Evolutionary conservation across 2,329 filamentous ascomycete genomes (phyloP), one percentile per base, ranked within the genome.

Genomic region (Aspergillus eucalypticola): DNA sequence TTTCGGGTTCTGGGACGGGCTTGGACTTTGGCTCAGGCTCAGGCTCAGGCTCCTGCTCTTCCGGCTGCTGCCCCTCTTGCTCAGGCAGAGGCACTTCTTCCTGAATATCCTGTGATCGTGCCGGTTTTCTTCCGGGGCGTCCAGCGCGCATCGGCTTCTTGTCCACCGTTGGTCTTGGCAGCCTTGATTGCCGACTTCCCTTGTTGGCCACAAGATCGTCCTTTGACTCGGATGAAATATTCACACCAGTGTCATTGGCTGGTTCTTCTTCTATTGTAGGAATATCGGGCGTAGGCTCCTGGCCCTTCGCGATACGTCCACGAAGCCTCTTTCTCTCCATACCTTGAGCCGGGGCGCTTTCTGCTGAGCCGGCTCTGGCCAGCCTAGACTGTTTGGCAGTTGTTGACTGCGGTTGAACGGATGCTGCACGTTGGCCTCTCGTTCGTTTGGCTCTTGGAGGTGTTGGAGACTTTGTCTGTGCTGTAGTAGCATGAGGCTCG

Each of bases 131-230:
- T 38, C 29, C 44, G 11, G 60, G 58, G 23, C 61, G 63, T 32
- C 65, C 63, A 53, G 59, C 65, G 39, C 65, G 66, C 19, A 60
- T 67, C 56, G 56, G 54, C 23, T 50, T 56, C 41, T 57, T 58
- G 19, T 58, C 54, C 32, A 56, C 52, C 50, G 59, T 67, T 29
- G 38, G 38, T 41, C 58, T 52, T 8, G 52, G 59, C 44, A 39
- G 15, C 13, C 58, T 42, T 17, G 54, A 17, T 11, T 25, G 25
- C 19, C 35, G 48, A 11, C 19, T 46, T 39, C 27, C 44, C 32
- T 59, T 46, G 21, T 42, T 35, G 21, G 8, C n/a, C 41, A 49
- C 44, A 39, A 23, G 23, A 49, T 51, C 32, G n/a, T 58, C 49
- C 11, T 51, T 48, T 17, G 27, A 15, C 17, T 59, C 48, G n/a